Evolutionary conservation across 2,329 filamentous ascomycete species (phyloP).

Genomic region (Claviceps quebecensis): DNA sequence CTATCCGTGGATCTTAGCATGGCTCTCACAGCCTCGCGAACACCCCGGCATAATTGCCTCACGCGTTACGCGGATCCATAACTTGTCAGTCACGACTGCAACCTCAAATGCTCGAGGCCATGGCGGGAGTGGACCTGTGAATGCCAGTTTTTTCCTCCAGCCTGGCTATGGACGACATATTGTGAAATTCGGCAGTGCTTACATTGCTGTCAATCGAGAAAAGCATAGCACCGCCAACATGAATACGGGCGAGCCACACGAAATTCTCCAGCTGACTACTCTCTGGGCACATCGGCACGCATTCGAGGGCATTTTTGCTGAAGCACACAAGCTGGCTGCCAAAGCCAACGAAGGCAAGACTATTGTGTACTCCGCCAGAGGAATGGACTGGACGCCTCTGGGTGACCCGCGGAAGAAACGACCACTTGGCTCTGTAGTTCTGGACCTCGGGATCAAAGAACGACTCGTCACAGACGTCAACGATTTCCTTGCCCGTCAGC

Average conservation of each 20-base stretch:
- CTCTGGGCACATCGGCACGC: slow-evolving; percentile 79
- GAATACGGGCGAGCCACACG: slow-evolving; percentile 77
- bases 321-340: slow-evolving; percentile 69
- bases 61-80: slow-evolving; percentile 44
- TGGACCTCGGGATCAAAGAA: slow-evolving; percentile 75
- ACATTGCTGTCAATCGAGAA: slow-evolving; percentile 74
- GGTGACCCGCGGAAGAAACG: slow-evolving; percentile 77
- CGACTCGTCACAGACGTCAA: slow-evolving; percentile 65
- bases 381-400: slow-evolving; percentile 72
- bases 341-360: slow-evolving; percentile 84
- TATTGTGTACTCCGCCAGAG: slow-evolving; percentile 73
- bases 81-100: slow-evolving; percentile 42
- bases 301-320: slow-evolving; percentile 78
- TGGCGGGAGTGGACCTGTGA: slow-evolving; percentile 48
- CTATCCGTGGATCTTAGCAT: slow-evolving; percentile 87
- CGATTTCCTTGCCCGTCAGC: slow-evolving; percentile 64
- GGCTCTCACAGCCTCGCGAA: slow-evolving; percentile 75
- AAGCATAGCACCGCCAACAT: slow-evolving; percentile 73
- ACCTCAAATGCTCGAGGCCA: slow-evolving; percentile 45
- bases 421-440: slow-evolving; percentile 73
- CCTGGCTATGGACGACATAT: slow-evolving; percentile 85
- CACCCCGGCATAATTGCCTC: slow-evolving; percentile 43
- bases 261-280: slow-evolving; percentile 84
- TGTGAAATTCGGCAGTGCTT: slow-evolving; percentile 72
- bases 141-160: slow-evolving; percentile 75